Evolutionary conservation across 1,284 basidiomycete genomes (phyloP), one percentile per base, ranked within the genome.

Genomic region (Malassezia dermatis): DNA sequence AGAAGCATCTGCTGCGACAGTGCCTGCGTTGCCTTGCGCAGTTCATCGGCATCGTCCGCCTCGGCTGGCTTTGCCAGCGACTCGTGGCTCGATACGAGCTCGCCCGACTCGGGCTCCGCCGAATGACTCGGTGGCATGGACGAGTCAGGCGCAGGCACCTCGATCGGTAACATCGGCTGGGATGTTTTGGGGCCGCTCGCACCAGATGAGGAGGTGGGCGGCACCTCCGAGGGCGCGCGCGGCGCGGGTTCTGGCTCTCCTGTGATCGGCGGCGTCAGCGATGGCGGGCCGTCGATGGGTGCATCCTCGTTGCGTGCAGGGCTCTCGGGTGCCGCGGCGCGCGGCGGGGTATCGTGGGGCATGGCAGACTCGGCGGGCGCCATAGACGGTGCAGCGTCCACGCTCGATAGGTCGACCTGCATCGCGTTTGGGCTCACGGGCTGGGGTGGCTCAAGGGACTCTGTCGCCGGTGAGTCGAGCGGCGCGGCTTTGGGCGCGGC

Each of bases 1-100:
- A 24, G 21, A 12, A 48, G n/a, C 11, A 57, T 39, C 39, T 52
- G 55, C 39, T 47, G 21, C 10, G 50, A 39, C 28, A 56, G 19
- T 17, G 48, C 19, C 11, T 44, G n/a, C 3, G 51, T 37, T 15
- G 42, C 45, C 24, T 23, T 17, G 26, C 32, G 42, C 51, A 27
- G 26, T 12, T 31, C 24, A n/a, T 19, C 46, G 34, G 3, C 46
- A 8, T 28, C 13, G 11, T 48, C 34, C 26, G 41, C 8, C 24
- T 43, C 41, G 41, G 24, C 41, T 12, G 41, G 15, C 27, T 24
- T 43, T 1, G 8, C 24, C 4, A 43, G 13, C 12, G 41, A 19
- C 19, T 39, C 37, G 19, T 39, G 37, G 19, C 37, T 39, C 17
- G 37, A 39, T 10, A 39, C 19, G 3, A 19, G 31, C 11, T 27